Base-by-base conservation (phyloP, 2,329 filamentous ascomycete genomes). In the Curvularia sp. region DNA sequence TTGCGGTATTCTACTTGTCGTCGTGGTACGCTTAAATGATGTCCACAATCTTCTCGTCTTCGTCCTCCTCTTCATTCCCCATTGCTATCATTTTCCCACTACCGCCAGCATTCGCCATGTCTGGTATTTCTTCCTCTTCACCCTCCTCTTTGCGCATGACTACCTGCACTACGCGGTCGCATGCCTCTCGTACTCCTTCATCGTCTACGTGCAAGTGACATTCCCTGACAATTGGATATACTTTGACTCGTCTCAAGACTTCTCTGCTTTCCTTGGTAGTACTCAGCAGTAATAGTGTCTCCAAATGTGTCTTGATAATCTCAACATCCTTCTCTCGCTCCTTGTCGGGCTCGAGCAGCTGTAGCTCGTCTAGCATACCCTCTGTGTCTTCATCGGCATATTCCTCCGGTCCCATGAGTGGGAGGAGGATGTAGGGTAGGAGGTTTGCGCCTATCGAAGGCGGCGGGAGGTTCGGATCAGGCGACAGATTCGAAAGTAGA, bases 181-280 rank as follows among this genome's bases (percentile, higher is more conserved):
- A 96, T 0, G 88, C 91, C 67, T 97, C 93, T 64, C 86, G 84
- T 2, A 98, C 91, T 15, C 83, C 88, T 45, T 96, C 92, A 70
- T 97, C 83, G 21, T 93, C 83, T 4, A 93, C 87, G 21, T 88
- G 85, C 61, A 89, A 70, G 81, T 99, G 95, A 30, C 90, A 89
- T 77, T 98, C 95, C 50, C 95, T 84, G 19, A 98, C 82, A 46
- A 98, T 88, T 0, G 93, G 92, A 76, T 99, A 99, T 1, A 97
- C 91, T 68, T 92, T 91, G 45, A 94, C 82, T 18, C 84, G 80
- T 18, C 93, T 84, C 83, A 98, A 81, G 53, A 85, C 79, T 6
- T 96, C 90, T 59, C 94, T 85, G 1, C 89, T 92, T 66, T 88
- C 82, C 6, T 86, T 83, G 7, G 91, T 94, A 5, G 90, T 93